Percentiles rank a stretch among this genome's conserved stretches.
Evolutionary conservation across 805 yeast genomes (phyloP).

Genomic region (Pichia deserticola): DNA sequence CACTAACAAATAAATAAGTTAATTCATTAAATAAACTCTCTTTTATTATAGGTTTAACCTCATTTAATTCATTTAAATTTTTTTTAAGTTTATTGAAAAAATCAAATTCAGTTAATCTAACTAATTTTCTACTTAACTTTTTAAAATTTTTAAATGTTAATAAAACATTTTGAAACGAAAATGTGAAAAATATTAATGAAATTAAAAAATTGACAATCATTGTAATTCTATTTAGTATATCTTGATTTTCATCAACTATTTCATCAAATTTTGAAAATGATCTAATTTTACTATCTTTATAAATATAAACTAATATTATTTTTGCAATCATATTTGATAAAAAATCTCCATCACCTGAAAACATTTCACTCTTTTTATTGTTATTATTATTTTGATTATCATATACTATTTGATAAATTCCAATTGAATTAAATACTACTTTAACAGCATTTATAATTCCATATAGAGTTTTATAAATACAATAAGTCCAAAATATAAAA

Average conservation of each 20-base stretch:
- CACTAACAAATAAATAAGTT: constrained; percentile 13
- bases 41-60: background rate
- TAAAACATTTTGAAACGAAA: constrained; percentile 59
- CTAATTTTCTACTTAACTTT: constrained; percentile 15
- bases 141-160: constrained; percentile 50
- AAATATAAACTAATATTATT: constrained; percentile 17
- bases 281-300: background rate
- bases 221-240: constrained; percentile 23
- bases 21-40: background rate
- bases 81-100: background rate
- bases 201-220: constrained; percentile 43
- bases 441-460: background rate
- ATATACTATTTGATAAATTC: background rate
- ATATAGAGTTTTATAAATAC: constrained; percentile 37
- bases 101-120: background rate
- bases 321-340: constrained; percentile 43
- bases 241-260: constrained; percentile 29
- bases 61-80: background rate
- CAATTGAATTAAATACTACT: background rate
- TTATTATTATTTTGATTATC: background rate
- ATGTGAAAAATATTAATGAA: constrained; percentile 51
- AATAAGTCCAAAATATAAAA: constrained; percentile 35
- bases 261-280: constrained; percentile 15
- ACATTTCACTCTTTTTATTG: background rate
- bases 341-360: constrained; percentile 19